These are phyloP conservation scores for Claviceps sp. DNA, from an alignment of 2,329 filamentous ascomycete genomes.

Conservation along the genomic window DNA sequence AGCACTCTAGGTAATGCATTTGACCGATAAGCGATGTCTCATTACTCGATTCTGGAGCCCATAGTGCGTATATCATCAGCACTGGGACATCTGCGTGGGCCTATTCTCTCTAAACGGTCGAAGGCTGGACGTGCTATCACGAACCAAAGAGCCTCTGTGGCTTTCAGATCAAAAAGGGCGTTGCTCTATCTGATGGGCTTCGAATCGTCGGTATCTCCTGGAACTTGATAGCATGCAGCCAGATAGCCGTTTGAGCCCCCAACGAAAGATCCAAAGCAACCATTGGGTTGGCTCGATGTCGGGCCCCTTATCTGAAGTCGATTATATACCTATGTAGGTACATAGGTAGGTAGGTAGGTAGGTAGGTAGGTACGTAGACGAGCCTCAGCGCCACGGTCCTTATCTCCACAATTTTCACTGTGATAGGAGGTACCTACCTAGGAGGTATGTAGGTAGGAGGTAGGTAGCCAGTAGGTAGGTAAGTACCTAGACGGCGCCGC, in stretches of 20 bases:
- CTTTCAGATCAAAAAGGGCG: neutral
- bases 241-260: neutral
- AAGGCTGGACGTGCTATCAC: neutral
- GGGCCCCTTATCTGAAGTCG: slow-evolving; percentile 1
- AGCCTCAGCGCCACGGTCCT: neutral
- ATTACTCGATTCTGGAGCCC: neutral
- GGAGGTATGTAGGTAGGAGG: no score
- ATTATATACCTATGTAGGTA: no score
- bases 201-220: neutral
- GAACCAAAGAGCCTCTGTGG: neutral
- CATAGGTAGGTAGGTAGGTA: neutral
- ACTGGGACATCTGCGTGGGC: neutral
- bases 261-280: neutral
- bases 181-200: neutral
- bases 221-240: neutral
- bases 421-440: slow-evolving; percentile 1
- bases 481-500: no score
- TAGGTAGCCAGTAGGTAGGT: no score
- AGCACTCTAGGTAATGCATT: neutral
- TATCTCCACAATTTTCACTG: neutral
- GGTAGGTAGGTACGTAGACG: neutral
- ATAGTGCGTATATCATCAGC: neutral
- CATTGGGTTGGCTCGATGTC: neutral
- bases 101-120: neutral
- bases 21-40: neutral